These are phyloP conservation scores for Scytalidium lignicola DNA, from an alignment of 2,329 filamentous ascomycete species.

Conservation along the genomic window DNA sequence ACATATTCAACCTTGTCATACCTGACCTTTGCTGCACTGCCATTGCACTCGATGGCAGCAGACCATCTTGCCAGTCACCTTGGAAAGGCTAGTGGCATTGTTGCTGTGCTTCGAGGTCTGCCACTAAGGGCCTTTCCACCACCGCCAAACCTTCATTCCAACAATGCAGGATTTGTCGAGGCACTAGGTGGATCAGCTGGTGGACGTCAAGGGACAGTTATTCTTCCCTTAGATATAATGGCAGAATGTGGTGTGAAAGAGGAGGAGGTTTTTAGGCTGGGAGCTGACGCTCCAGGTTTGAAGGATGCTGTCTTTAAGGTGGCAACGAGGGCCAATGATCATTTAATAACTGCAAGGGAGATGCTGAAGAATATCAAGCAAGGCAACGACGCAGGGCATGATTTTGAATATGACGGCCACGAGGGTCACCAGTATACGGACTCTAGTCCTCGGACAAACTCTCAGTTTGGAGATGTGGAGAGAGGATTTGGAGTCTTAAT, in stretches of 20 bases:
- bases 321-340: constrained; percentile 90
- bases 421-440: constrained; percentile 54
- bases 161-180: constrained; percentile 36
- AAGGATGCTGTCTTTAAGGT: constrained; percentile 88
- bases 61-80: constrained; percentile 95
- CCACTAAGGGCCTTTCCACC: constrained; percentile 80
- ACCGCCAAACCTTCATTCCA: constrained; percentile 50
- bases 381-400: constrained; percentile 72
- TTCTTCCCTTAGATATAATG: constrained; percentile 87
- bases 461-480: constrained; percentile 45
- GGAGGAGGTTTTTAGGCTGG: constrained; percentile 81
- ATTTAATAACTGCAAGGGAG: constrained; percentile 86
- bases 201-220: constrained; percentile 57
- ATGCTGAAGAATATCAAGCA: constrained; percentile 79
- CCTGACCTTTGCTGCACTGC: constrained; percentile 72
- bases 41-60: constrained; percentile 74
- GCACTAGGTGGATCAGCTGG: constrained; percentile 30
- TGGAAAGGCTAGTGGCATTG: constrained; percentile 88
- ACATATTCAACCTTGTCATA: constrained; percentile 94
- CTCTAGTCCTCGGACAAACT: constrained; percentile 33
- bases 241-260: constrained; percentile 74
- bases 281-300: constrained; percentile 71
- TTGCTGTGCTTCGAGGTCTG: constrained; percentile 78
- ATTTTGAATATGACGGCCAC: constrained; percentile 82
- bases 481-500: constrained; percentile 75